Evolutionary conservation across 2,329 filamentous ascomycete genomes (phyloP).

Genomic region (Colletotrichum cereale): DNA sequence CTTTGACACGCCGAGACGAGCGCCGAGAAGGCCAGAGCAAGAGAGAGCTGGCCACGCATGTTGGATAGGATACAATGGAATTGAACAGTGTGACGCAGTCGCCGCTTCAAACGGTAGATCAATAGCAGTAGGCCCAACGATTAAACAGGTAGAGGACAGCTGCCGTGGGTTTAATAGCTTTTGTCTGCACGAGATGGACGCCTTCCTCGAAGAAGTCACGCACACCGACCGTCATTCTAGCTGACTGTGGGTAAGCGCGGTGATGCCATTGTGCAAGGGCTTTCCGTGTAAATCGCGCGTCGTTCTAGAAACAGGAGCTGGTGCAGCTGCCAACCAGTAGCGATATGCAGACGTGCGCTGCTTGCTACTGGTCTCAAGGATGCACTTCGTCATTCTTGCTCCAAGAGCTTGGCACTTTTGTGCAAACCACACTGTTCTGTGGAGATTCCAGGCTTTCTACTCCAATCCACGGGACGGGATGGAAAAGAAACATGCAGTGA

Average conservation of each 20-base stretch:
- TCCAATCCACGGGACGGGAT: neutral
- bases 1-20: slow-evolving; percentile 48
- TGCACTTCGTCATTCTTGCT: slow-evolving; percentile 17
- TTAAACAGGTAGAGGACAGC: neutral
- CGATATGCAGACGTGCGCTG: neutral
- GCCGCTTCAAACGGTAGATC: neutral
- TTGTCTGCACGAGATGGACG: neutral
- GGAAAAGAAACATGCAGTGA: neutral
- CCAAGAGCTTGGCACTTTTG: slow-evolving; percentile 1
- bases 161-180: slow-evolving; percentile 21
- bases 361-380: neutral
- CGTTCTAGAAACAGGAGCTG: neutral
- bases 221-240: neutral
- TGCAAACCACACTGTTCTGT: neutral
- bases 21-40: slow-evolving; percentile 42
- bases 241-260: neutral
- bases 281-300: neutral
- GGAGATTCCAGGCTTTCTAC: neutral
- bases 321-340: neutral
- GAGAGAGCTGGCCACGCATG: slow-evolving; percentile 28
- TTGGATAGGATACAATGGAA: neutral
- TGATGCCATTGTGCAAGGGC: slow-evolving; percentile 22
- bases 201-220: too few relatives aligned
- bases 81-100: neutral
- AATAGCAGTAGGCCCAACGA: too few relatives aligned